Evolutionary conservation across 1,284 basidiomycete genomes (phyloP).

Genomic region (Fomitopsis palustris): DNA sequence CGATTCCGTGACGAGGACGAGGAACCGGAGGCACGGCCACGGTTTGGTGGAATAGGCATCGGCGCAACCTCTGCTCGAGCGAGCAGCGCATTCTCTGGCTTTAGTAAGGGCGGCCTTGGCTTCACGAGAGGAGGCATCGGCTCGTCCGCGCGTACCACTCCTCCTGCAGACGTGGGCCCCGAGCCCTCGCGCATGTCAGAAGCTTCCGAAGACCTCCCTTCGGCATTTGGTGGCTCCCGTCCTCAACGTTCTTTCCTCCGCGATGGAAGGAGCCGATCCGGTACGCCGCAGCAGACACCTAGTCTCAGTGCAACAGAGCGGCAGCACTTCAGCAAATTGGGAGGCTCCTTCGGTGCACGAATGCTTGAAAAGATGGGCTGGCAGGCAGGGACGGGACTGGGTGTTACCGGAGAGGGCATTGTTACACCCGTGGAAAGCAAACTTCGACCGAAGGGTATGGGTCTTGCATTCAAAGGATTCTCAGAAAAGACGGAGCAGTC

Average conservation of each 20-base stretch:
- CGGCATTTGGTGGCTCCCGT: constrained; percentile 41
- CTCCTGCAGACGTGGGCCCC: constrained; percentile 26
- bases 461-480: constrained; percentile 86
- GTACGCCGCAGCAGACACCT: constrained; percentile 42
- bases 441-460: constrained; percentile 78
- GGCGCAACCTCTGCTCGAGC: constrained; percentile 19
- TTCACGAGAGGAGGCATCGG: constrained; percentile 47
- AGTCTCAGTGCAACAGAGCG: constrained; percentile 65
- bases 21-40: constrained; percentile 36
- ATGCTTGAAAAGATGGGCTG: constrained; percentile 96
- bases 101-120: constrained; percentile 37
- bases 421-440: constrained; percentile 86
- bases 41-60: constrained; percentile 51
- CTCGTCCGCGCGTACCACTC: constrained; percentile 24
- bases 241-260: constrained; percentile 57
- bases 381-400: constrained; percentile 83
- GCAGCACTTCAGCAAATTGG: constrained; percentile 77
- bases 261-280: constrained; percentile 34
- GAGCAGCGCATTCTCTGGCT: constrained; percentile 25
- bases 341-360: constrained; percentile 76
- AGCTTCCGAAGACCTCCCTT: constrained; percentile 31
- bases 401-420: constrained; percentile 78
- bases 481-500: constrained; percentile 86
- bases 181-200: constrained; percentile 26
- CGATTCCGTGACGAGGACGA: constrained; percentile 46